Base-by-base conservation (phyloP, 2,329 filamentous ascomycete genomes). In the Xylaria hypoxylon region DNA sequence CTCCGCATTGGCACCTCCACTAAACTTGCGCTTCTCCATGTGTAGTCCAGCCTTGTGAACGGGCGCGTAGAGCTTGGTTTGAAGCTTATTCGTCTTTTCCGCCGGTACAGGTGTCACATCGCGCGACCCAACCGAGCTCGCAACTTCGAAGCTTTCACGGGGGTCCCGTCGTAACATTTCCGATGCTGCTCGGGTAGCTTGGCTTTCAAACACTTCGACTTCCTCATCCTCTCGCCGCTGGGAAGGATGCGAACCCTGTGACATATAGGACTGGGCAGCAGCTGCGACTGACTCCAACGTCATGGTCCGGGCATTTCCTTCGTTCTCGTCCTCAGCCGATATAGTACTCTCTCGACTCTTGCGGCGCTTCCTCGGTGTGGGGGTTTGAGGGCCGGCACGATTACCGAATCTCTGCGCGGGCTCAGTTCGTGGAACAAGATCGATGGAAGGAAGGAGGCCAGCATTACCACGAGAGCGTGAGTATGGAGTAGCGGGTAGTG, bases 301-400 rank as follows among this genome's bases (percentile, higher is more conserved):
- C 65, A 62, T 68, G 2, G 86, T 84, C 4, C 86, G 81, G 0
- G 84, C 85, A 26, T 88, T 79, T 72, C 88, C 86, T 71, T 85
- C 87, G 57, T 85, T 86, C 64, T 89, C 86, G 48, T 85, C 67
- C 55, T 69, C 85, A 22, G 87, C 90, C 1, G 93, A 96, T 55
- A 96, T 94, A 1, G 93, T 96, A 80, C 92, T 95, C 77, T 96
- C 93, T 66, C 92, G 89, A 77, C 93, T 94, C 78, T 89, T 89
- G 59, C 87, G 87, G 42, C 87, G 84, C 55, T 82, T 81, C 22
- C 82, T 80, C 40, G 77, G 75, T 56, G 76, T 77, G 1, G 84
- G 82, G 0, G 83, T 84, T n/a, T 80, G 81, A 5, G 83, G 80
- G 2, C 79, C 75, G 63, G 80, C 80, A n/a, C 81, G 80, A 55